These are phyloP conservation scores for Camelina sativa DNA, from an alignment of 345 rosid species.

Conservation along the genomic window DNA sequence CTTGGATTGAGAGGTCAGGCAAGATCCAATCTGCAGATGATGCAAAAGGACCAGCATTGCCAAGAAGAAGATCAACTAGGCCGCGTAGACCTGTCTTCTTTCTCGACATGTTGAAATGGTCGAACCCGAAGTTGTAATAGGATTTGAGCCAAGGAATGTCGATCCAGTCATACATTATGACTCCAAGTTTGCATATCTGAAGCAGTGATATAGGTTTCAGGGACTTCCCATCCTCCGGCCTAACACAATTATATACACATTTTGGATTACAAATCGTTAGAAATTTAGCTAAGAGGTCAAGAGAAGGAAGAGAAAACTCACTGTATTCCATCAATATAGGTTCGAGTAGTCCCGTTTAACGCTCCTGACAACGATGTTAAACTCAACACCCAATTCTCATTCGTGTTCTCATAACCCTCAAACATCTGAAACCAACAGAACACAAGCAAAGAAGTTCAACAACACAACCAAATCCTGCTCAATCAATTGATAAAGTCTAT, in stretches of 20 bases:
- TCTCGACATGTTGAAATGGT: constrained; percentile 86
- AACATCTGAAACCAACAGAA: constrained; percentile 58
- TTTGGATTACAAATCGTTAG: constrained; percentile 2
- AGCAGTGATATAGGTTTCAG: constrained; percentile 75
- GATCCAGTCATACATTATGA: constrained; percentile 87
- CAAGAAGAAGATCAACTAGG: constrained; percentile 67
- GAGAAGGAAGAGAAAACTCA: constrained; percentile 47
- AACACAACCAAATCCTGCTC: constrained; percentile 15
- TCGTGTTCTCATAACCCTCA: constrained; percentile 73
- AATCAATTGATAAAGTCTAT: too few relatives aligned
- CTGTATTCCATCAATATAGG: constrained; percentile 94
- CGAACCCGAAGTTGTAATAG: constrained; percentile 94
- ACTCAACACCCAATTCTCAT: constrained; percentile 94
- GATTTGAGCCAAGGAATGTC: constrained; percentile 83
- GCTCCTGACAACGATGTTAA: constrained; percentile 94
- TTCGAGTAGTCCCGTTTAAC: constrained; percentile 91
- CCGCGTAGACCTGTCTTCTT: constrained; percentile 73
- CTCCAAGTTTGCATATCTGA: constrained; percentile 83
- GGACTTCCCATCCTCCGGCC: constrained; percentile 87
- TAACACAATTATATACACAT: constrained; percentile 34
- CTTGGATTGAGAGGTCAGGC: constrained; percentile 94
- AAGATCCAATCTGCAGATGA: constrained; percentile 85
- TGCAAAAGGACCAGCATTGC: constrained; percentile 83
- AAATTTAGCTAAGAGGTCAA: not conserved
- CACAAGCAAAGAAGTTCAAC: constrained; percentile 21